phyloP scores from a whole-genome alignment of 1,284 basidiomycete genomes.

The Gomphus sp. region DNA sequence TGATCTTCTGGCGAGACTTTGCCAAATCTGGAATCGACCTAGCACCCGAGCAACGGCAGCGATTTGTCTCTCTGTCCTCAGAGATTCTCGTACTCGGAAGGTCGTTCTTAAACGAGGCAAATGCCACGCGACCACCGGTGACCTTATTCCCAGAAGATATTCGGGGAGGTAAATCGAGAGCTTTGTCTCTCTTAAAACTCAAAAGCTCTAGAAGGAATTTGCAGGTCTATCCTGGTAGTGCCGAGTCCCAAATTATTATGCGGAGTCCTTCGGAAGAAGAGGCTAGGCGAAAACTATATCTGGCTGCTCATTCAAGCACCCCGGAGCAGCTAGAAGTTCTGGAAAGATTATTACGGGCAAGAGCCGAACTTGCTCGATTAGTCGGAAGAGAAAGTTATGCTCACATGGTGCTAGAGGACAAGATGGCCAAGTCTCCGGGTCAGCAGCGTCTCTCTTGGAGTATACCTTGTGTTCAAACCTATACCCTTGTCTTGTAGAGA shows the following conservation, averaged over 20 bases:
- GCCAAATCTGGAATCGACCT: conserved; percentile 95
- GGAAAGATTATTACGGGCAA: conserved; percentile 65
- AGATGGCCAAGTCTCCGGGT: conserved; percentile 91
- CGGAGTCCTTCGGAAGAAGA: conserved; percentile 78
- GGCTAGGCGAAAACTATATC: conserved; percentile 71
- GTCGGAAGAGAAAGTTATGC: conserved; percentile 80
- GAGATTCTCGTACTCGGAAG: conserved; percentile 86
- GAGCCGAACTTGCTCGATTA: conserved; percentile 72
- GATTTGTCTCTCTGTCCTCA: conserved; percentile 88
- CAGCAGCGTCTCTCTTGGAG: conserved; percentile 15
- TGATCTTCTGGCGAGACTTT: conserved; percentile 95
- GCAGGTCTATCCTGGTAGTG: conserved; percentile 71
- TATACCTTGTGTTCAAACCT: conserved; percentile 7
- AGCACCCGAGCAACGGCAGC: conserved; percentile 64
- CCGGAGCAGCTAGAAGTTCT: conserved; percentile 62
- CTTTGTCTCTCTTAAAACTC: conserved; percentile 61
- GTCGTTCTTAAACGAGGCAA: conserved; percentile 68
- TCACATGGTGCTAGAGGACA: conserved; percentile 79
- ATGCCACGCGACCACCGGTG: conserved; percentile 51
- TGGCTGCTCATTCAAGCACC: conserved; percentile 64
- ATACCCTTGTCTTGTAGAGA: conserved; percentile 40
- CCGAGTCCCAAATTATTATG: conserved; percentile 90
- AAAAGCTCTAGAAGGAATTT: conserved; percentile 63
- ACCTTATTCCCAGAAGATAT: conserved; percentile 58
- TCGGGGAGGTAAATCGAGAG: conserved; percentile 56